phyloP scores from a whole-genome alignment of 257 asterid species.

The Pogostemon cablin region DNA sequence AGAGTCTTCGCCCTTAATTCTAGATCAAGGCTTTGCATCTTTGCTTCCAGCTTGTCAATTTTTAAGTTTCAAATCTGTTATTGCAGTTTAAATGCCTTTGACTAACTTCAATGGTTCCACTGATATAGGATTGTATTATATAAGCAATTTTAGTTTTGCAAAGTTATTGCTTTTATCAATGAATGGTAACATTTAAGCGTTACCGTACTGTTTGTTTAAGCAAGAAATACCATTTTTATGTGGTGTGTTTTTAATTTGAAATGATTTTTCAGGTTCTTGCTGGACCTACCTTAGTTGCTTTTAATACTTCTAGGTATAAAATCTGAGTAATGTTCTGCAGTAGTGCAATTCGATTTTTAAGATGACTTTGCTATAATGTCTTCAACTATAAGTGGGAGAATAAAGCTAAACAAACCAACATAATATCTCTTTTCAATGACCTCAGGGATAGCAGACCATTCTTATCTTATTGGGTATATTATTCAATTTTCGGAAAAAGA shows the following conservation, averaged over 20 bases:
- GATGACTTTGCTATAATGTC: not conserved
- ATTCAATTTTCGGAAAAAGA: not conserved
- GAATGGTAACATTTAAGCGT: not conserved
- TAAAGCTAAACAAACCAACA: conserved; percentile 22
- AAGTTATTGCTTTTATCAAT: conserved; percentile 5
- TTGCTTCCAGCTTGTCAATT: conserved; percentile 11
- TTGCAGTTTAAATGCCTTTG: not conserved
- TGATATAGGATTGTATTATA: not conserved
- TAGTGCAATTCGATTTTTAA: not conserved
- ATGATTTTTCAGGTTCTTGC: conserved; percentile 15
- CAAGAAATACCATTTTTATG: not conserved
- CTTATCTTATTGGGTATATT: not conserved
- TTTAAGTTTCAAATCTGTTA: not conserved
- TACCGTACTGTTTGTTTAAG: not conserved
- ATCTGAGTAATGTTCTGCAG: not conserved
- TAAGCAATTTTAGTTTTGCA: conserved; percentile 10
- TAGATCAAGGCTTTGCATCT: conserved; percentile 19
- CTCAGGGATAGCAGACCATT: not conserved
- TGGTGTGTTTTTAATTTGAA: conserved; percentile 14
- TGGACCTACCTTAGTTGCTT: not conserved
- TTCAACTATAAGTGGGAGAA: conserved; percentile 1
- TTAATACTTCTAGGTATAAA: not conserved
- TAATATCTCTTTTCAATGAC: conserved; percentile 12
- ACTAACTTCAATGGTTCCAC: conserved; percentile 10
- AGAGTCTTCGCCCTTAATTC: not conserved